phyloP scores from a whole-genome alignment of 2,329 filamentous ascomycete species.

The Xylariaceae sp. region DNA sequence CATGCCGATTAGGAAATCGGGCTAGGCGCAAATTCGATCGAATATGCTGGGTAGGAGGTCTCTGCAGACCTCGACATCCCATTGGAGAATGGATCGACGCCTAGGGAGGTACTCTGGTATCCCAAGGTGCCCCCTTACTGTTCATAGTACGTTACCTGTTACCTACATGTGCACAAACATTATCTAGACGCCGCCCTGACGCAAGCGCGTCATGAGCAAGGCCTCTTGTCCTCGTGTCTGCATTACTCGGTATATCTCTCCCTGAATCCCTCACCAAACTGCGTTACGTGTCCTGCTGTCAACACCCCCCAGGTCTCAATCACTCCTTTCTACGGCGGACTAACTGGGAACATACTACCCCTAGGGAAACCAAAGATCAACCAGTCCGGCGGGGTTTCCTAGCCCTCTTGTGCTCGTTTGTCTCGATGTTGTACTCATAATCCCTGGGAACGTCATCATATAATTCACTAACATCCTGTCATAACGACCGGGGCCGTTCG shows the following conservation, averaged over 20 bases:
- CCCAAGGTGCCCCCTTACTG: constrained; percentile 23
- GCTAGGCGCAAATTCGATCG: constrained; percentile 21
- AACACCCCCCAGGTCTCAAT: constrained; percentile 16
- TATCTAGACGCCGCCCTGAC: constrained; percentile 18
- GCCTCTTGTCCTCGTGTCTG: constrained; percentile 14
- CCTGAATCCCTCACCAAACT: constrained; percentile 17
- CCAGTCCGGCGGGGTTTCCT: constrained; percentile 10
- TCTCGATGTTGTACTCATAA: constrained; percentile 20
- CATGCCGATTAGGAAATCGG: constrained; percentile 18
- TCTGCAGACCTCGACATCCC: constrained; percentile 22
- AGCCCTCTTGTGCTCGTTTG: constrained; percentile 11
- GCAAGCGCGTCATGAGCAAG: constrained; percentile 19
- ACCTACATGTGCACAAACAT: constrained; percentile 25
- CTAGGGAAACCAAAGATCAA: constrained; percentile 18
- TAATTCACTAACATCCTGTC: no score
- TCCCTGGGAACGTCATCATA: no score
- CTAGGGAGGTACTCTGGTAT: constrained; percentile 18
- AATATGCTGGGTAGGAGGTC: constrained; percentile 21
- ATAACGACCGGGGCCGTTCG: constrained; percentile 18
- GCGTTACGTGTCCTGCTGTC: constrained; percentile 23
- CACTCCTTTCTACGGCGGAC: constrained; percentile 9
- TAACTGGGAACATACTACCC: constrained; percentile 18
- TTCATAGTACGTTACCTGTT: no score
- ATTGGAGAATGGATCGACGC: constrained; percentile 6
- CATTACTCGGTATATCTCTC: constrained; percentile 27